Base-by-base conservation (phyloP, 176 grass and related monocot genomes). In the Triticum monococcum region DNA sequence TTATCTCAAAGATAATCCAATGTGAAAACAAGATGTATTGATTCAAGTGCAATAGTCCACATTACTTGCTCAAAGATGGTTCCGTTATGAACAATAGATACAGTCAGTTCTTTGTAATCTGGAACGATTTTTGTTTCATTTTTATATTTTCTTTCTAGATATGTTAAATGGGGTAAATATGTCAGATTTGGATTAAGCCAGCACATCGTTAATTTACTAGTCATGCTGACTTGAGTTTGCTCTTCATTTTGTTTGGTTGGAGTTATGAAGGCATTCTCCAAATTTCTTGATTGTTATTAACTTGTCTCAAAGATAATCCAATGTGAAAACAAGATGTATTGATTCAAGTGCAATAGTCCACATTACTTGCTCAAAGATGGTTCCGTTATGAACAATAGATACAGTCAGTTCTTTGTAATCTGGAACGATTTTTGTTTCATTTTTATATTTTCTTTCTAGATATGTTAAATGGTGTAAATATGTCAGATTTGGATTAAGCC, bases 311-410 rank as follows among this genome's bases (percentile, higher is more conserved):
- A 22, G 38, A 75, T 63, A 40, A 24, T 62, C 69, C 5, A 10
- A 62, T 84, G n/a, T 43, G 38, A 59, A 31, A 74, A 74, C 5
- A 74, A 63, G 35, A 60, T 16, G 81, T 72, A 28, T 82, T 36
- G 32, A 12, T 59, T 48, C 80, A 37, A 57, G 22, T 59, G 80
- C 66, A 71, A 82, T 13, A 52, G 3, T 24, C 70, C 45, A 56
- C 22, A 37, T 70, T 70, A 70, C 32, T 82, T 82, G 22, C 64
- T 54, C 11, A 54, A 11, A 13, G 43, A 69, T 69, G 64, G 41
- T 68, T 54, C 79, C 12, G 5, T 81, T 35, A 35, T 13, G 18
- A 46, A 81, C 6, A 81, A 68, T 31, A 68, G 43, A 69, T 69
- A n/a, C 45, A 68, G 12, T 35, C 28, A 69, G 28, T 33, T 35